Percentiles rank a stretch among this genome's conserved stretches.
Evolutionary conservation across 2,329 filamentous ascomycete genomes (phyloP).

Genomic region (Immersiporthe knoxdaviesiana): DNA sequence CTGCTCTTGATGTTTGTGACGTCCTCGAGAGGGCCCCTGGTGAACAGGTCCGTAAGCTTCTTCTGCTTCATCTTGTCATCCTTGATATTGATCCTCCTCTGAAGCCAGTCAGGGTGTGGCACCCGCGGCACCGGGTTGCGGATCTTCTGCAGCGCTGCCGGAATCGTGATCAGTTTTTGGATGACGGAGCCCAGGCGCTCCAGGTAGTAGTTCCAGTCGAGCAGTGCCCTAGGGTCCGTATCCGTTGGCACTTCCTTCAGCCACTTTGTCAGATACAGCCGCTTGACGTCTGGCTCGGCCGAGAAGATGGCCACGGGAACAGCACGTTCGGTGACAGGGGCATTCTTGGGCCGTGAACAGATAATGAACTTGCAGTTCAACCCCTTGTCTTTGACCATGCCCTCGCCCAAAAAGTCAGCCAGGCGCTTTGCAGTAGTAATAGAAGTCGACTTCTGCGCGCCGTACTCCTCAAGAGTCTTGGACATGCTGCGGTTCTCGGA

Average conservation of each 20-base stretch:
- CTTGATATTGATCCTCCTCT: constrained; percentile 89
- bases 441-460: constrained; percentile 94
- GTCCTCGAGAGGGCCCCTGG: constrained; percentile 72
- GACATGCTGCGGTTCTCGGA: constrained; percentile 98
- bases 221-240: constrained; percentile 84
- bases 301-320: constrained; percentile 97
- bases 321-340: constrained; percentile 91
- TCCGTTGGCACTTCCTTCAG: constrained; percentile 88
- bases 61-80: constrained; percentile 98
- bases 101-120: constrained; percentile 94
- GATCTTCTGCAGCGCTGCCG: constrained; percentile 92
- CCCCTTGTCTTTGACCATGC: constrained; percentile 99
- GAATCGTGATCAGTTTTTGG: constrained; percentile 98
- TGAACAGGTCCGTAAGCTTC: constrained; percentile 94
- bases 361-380: constrained; percentile 99
- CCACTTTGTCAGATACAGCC: constrained; percentile 92
- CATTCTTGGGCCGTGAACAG: constrained; percentile 80
- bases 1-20: constrained; percentile 66
- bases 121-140: constrained; percentile 93
- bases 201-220: constrained; percentile 97
- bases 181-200: constrained; percentile 96
- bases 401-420: constrained; percentile 93
- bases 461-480: constrained; percentile 96
- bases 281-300: constrained; percentile 84
- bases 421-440: constrained; percentile 96